Evolutionary conservation across 257 asterid genomes (phyloP).

Genomic region (Solanum habrochaites): DNA sequence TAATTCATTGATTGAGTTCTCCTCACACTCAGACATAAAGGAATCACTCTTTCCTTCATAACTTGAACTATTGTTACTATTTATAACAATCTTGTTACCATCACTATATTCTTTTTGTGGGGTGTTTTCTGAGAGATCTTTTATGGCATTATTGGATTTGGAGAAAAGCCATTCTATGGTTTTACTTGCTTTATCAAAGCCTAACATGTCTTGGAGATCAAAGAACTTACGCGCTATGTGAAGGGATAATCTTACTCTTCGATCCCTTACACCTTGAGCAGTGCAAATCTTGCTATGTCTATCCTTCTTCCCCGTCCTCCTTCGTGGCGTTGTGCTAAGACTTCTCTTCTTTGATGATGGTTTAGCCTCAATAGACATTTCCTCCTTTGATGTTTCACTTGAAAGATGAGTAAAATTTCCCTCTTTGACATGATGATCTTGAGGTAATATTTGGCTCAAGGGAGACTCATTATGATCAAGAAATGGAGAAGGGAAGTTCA

Average conservation of each 20-base stretch:
- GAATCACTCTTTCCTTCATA: conserved; percentile 8
- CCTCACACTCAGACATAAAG: conserved; percentile 30
- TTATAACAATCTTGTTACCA: background rate
- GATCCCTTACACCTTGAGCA: conserved; percentile 61
- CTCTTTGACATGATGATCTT: background rate
- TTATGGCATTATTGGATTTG: conserved; percentile 45
- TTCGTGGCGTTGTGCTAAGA: conserved; percentile 15
- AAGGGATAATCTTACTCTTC: conserved; percentile 59
- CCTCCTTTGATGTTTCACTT: background rate
- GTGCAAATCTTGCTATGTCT: conserved; percentile 76
- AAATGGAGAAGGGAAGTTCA: conserved; percentile 34
- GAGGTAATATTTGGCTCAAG: conserved; percentile 27
- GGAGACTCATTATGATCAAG: conserved; percentile 32
- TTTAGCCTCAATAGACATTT: background rate
- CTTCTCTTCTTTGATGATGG: conserved; percentile 9
- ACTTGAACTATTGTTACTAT: background rate
- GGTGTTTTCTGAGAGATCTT: conserved; percentile 23
- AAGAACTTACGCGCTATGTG: conserved; percentile 66
- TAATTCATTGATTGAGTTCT: background rate
- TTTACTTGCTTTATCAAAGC: conserved; percentile 67
- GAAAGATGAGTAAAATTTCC: background rate
- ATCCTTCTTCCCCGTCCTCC: conserved; percentile 53
- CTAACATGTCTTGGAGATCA: conserved; percentile 69
- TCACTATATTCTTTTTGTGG: conserved; percentile 6
- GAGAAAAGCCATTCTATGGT: conserved; percentile 68